Evolutionary conservation across 2,329 filamentous ascomycete species (phyloP).

Genomic region (Clarireedia monteithiana): DNA sequence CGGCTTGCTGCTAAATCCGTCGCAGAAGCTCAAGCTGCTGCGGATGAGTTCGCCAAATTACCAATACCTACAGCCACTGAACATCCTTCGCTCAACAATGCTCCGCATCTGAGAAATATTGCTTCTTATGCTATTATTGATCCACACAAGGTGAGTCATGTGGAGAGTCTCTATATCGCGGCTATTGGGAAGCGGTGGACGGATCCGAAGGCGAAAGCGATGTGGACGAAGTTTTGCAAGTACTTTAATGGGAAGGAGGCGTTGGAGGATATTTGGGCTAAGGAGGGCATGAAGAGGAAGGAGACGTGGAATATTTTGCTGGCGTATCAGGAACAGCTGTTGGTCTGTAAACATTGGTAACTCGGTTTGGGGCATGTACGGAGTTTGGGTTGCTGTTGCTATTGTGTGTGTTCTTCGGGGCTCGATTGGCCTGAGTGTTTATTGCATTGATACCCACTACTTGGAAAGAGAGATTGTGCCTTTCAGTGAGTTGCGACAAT

Average conservation of each 20-base stretch:
- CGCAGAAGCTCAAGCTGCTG: slow-evolving; percentile 39
- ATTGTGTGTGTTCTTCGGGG: no score
- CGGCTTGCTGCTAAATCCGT: slow-evolving; percentile 49
- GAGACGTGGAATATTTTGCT: slow-evolving; percentile 62
- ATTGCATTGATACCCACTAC: no score
- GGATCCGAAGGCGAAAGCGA: slow-evolving; percentile 45
- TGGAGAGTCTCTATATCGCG: slow-evolving; percentile 67
- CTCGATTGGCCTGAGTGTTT: no score
- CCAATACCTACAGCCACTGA: slow-evolving; percentile 40
- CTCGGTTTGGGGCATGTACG: not conserved
- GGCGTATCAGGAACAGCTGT: slow-evolving; percentile 58
- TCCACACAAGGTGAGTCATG: slow-evolving; percentile 68
- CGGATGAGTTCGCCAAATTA: slow-evolving; percentile 23
- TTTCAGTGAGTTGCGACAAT: no score
- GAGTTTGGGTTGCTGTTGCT: no score
- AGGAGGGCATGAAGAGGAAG: slow-evolving; percentile 81
- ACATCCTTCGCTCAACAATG: slow-evolving; percentile 49
- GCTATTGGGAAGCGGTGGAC: slow-evolving; percentile 47
- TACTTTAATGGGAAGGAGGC: slow-evolving; percentile 84
- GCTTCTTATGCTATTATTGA: slow-evolving; percentile 65
- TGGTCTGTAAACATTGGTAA: slow-evolving; percentile 65
- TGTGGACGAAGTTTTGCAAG: slow-evolving; percentile 66
- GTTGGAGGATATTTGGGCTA: slow-evolving; percentile 77
- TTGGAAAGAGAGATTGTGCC: no score
- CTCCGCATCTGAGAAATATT: slow-evolving; percentile 48